Conservation (phyloP, 2,329 filamentous ascomycete genomes). For the Triangularia setosa region DNA sequence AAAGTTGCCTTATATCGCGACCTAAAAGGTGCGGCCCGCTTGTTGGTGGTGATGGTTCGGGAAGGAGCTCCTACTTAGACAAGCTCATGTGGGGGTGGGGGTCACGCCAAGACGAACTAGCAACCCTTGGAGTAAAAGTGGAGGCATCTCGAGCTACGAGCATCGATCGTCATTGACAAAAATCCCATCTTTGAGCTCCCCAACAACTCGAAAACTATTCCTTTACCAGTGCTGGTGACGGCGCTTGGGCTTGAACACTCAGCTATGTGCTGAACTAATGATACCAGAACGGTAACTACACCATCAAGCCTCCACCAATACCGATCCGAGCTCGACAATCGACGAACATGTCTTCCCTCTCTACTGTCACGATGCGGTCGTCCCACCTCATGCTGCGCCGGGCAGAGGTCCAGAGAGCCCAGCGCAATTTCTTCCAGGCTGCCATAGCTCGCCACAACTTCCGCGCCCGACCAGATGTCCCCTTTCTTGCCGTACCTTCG, state of each 20-base stretch:
- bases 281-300: not conserved
- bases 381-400: constrained; percentile 36
- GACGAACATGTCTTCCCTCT: not conserved
- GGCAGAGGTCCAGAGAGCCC: constrained; percentile 15
- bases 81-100: not conserved
- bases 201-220: not conserved
- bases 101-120: not conserved
- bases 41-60: not conserved
- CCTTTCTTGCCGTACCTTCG: constrained; percentile 46
- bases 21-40: not conserved
- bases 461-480: constrained; percentile 41
- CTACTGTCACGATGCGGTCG: constrained; percentile 36
- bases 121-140: not conserved
- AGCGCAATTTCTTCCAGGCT: constrained; percentile 56
- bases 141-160: not conserved
- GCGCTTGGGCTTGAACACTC: not conserved
- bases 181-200: not conserved
- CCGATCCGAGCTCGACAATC: not conserved
- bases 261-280: not conserved
- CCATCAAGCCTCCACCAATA: not conserved
- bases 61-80: not conserved
- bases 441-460: constrained; percentile 38
- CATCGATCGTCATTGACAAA: not conserved
- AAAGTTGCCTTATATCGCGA: not conserved
- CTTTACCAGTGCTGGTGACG: not conserved